Evolutionary conservation across 1,284 basidiomycete genomes (phyloP), one percentile per base, ranked within the genome.

Genomic region (Cryptococcus floricola): DNA sequence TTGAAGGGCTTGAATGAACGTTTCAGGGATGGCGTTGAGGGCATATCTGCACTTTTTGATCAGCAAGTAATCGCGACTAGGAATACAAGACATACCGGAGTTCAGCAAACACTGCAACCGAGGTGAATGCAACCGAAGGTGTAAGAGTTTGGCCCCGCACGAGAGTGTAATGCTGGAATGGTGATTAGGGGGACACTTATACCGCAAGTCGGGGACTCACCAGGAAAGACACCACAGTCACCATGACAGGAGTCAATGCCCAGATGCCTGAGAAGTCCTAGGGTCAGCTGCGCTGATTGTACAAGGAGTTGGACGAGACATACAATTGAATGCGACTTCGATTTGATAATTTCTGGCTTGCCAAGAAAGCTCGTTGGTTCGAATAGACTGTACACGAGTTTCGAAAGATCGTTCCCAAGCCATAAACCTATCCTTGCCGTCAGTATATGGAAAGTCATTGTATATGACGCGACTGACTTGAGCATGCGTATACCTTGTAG

Each of bases 351-450:
- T 94, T 54, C 89, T 76, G 60, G 85, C 86, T 73, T 92, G 89
- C 74, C 85, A 91, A 64, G 85, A 85, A 13, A 95, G 80, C 73
- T 95, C 91, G 63, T 85, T 86, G 48, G 83, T 84, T 25, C 91
- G 83, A 58, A 94, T 81, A 51, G 82, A 84, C 54, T 88, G 74
- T 8, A 95, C 85, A 8, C 83, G 81, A 34, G 81, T 80, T 76
- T 95, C 91, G 67, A 95, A 95, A 65, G 85, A 89, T 19, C 89
- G 84, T 76, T 96, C 93, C 91, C 91, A 94, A 10, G 89, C 90
- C 89, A 94, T 93, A 75, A 93, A 93, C 48, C 64, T 66, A 54
- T 5, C 25, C 45, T 46, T 16, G 8, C 19, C 14, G 41, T 42
- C 41, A n/a, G 41, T 8, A 14, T 42, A 38, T 7, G 14, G 1